A percentile compares a stretch with the other conserved stretches of the same genome.
Evolutionary conservation across 225 moss, liverwort and hornwort species (phyloP).

Genomic region (Physcomitrium patens): DNA sequence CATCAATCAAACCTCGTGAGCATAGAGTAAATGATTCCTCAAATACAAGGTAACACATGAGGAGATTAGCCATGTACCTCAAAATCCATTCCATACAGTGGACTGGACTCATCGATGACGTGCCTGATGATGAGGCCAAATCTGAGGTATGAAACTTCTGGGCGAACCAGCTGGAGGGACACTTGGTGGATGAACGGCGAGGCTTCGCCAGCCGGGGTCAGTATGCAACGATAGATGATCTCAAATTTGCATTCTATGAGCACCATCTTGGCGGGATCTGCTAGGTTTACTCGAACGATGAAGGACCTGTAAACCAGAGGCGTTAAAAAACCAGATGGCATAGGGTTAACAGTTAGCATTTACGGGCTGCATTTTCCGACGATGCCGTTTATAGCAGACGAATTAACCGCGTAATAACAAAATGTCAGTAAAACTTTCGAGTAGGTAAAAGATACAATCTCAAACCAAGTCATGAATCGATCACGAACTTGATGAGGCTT

Average conservation of each 20-base stretch:
- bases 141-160: constrained; percentile 57
- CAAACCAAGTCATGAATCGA: too few species aligned
- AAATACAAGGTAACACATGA: not conserved
- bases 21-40: not conserved
- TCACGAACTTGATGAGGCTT: constrained; percentile 6
- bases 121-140: constrained; percentile 63
- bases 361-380: too few species aligned
- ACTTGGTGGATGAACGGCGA: constrained; percentile 45
- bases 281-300: constrained; percentile 57
- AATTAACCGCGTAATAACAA: too few species aligned
- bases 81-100: constrained; percentile 55
- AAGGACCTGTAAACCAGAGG: constrained; percentile 43
- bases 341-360: too few species aligned
- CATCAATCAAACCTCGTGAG: not conserved
- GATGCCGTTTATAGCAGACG: too few species aligned
- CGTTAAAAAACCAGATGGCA: too few species aligned
- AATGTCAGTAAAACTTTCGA: too few species aligned
- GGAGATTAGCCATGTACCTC: constrained; percentile 42
- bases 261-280: constrained; percentile 55
- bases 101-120: constrained; percentile 74
- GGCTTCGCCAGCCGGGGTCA: constrained; percentile 44
- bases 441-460: too few species aligned
- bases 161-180: constrained; percentile 48
- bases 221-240: constrained; percentile 46
- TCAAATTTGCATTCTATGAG: constrained; percentile 77